Percentiles rank a stretch among this genome's conserved stretches.
Evolutionary conservation across 2,329 filamentous ascomycete genomes (phyloP).

Genomic region (Pyrenophora seminiperda): DNA sequence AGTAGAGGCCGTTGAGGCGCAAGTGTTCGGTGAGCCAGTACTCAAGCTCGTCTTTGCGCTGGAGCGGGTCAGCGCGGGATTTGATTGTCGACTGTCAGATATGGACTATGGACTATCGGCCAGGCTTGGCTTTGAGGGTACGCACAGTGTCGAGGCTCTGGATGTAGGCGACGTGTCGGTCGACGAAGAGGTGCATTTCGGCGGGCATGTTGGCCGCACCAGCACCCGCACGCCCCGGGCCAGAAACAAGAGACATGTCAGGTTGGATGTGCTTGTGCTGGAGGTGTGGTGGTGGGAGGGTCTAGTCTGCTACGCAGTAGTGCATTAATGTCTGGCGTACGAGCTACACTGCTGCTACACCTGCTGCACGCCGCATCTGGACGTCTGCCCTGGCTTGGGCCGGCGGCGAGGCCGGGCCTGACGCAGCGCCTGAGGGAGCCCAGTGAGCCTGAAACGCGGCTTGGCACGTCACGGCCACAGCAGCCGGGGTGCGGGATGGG

Average conservation of each 20-base stretch:
- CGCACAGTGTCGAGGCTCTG: slow-evolving; percentile 85
- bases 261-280: slow-evolving; percentile 1
- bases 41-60: slow-evolving; percentile 91
- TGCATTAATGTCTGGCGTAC: slow-evolving; percentile 5
- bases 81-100: slow-evolving; percentile 10
- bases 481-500: not conserved
- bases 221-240: slow-evolving; percentile 58
- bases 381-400: not conserved
- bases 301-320: slow-evolving; percentile 1
- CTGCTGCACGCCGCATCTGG: not conserved
- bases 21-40: slow-evolving; percentile 98
- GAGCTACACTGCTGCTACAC: not conserved
- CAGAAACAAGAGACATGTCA: slow-evolving; percentile 65
- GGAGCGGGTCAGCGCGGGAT: slow-evolving; percentile 49
- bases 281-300: slow-evolving; percentile 1
- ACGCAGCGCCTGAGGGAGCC: not conserved
- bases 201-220: slow-evolving; percentile 48
- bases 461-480: slow-evolving; percentile 5
- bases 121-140: slow-evolving; percentile 29
- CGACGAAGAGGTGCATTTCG: slow-evolving; percentile 59
- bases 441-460: slow-evolving; percentile 10
- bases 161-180: slow-evolving; percentile 87
- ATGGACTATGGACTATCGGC: slow-evolving; percentile 1
- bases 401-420: slow-evolving; percentile 8
- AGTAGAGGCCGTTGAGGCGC: slow-evolving; percentile 93